Percentiles rank a stretch among this genome's conserved stretches.
Evolutionary conservation across 176 grass and related monocot species (phyloP).

Genomic region (Ensete glaucum): DNA sequence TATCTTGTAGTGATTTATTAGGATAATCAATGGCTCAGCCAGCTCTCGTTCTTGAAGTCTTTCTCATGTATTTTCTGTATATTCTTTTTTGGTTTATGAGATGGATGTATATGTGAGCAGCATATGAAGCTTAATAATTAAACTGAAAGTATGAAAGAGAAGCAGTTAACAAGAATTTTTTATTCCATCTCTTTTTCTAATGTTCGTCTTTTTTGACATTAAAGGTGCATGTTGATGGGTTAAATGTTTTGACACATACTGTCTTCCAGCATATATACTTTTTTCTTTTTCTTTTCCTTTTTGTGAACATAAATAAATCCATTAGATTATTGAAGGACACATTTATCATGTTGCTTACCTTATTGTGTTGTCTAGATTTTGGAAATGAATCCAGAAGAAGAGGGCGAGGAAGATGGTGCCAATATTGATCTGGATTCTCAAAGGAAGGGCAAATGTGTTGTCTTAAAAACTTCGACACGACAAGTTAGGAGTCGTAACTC

Average conservation of each 20-base stretch:
- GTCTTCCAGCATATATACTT: not conserved
- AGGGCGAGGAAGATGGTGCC: constrained; percentile 23
- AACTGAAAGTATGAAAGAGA: not conserved
- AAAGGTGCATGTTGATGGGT: not conserved
- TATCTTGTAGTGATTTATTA: not conserved
- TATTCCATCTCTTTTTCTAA: not conserved
- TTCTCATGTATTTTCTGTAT: not conserved
- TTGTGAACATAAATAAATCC: not conserved
- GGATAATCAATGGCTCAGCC: not conserved
- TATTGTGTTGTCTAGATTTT: constrained; percentile 11
- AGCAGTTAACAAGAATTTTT: not conserved
- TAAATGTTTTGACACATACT: not conserved
- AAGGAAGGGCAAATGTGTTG: constrained; percentile 44
- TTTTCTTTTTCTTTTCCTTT: not conserved
- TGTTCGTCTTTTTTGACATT: not conserved
- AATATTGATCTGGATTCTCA: constrained; percentile 23
- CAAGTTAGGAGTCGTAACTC: not conserved
- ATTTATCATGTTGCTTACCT: not conserved
- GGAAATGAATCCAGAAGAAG: constrained; percentile 26
- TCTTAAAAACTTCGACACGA: constrained; percentile 25
- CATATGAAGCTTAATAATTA: not conserved
- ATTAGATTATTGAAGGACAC: not conserved
- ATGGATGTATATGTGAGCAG: not conserved
- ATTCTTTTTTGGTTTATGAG: not conserved
- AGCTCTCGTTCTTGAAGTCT: not conserved